Conservation (phyloP, 345 rosid genomes). For the Microthlaspi erraticum region DNA sequence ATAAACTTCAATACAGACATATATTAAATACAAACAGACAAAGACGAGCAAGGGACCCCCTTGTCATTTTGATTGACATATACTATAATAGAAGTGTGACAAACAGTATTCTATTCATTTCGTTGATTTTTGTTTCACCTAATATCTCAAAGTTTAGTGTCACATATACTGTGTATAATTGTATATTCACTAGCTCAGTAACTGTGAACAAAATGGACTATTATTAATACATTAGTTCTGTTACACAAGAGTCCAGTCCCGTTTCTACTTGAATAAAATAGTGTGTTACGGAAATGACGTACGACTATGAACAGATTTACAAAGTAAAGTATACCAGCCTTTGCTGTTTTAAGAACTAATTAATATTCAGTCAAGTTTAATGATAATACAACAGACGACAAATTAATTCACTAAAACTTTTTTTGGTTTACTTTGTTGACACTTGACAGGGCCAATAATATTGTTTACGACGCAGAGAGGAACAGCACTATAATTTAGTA, state of each 20-base stretch:
- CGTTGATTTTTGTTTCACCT: conserved; percentile 35
- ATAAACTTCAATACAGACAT: conserved; percentile 12
- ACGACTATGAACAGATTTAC: not conserved
- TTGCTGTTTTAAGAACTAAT: not conserved
- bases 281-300: conserved; percentile 29
- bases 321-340: conserved; percentile 15
- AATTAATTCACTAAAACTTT: not conserved
- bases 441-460: conserved; percentile 36
- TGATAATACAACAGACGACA: conserved; percentile 8
- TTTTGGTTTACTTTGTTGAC: not conserved
- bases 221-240: conserved; percentile 21
- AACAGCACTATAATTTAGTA: conserved; percentile 35
- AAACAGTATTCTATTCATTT: conserved; percentile 42
- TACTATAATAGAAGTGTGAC: conserved; percentile 40
- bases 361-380: conserved; percentile 5
- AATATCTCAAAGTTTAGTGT: conserved; percentile 31
- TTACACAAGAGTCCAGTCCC: conserved; percentile 21
- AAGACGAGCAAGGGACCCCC: conserved; percentile 38
- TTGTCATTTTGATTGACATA: conserved; percentile 44
- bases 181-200: conserved; percentile 16
- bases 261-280: conserved; percentile 30
- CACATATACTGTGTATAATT: conserved; percentile 3
- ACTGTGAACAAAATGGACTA: conserved; percentile 31
- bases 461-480: conserved; percentile 31
- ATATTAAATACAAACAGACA: conserved; percentile 40